A percentile compares a stretch with the other conserved stretches of the same genome.
These are phyloP conservation scores for Sporopachydermia cereana DNA, from an alignment of 1,139 yeast genomes.

Conservation along the genomic window DNA sequence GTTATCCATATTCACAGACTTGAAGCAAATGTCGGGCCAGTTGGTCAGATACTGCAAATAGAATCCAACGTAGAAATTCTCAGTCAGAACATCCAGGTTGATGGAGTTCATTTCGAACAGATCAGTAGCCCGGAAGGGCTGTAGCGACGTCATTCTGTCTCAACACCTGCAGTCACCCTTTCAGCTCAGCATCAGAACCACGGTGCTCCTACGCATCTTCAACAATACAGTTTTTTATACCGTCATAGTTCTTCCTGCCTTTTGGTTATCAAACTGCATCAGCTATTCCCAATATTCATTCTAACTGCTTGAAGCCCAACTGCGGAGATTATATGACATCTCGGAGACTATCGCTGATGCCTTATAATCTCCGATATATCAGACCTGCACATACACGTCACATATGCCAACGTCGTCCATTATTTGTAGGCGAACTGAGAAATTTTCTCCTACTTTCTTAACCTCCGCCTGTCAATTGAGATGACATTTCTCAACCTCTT, in stretches of 20 bases:
- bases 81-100: slow-evolving; percentile 81
- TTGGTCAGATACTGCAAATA: slow-evolving; percentile 70
- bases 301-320: too few species aligned
- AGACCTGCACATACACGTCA: not conserved
- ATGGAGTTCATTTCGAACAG: slow-evolving; percentile 59
- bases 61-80: slow-evolving; percentile 75
- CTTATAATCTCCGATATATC: not conserved
- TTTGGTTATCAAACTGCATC: too few species aligned
- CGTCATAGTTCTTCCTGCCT: too few species aligned
- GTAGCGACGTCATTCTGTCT: slow-evolving; percentile 81
- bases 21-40: slow-evolving; percentile 89
- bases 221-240: too few species aligned
- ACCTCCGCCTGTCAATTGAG: too few species aligned
- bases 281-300: too few species aligned
- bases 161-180: too few species aligned
- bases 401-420: not conserved
- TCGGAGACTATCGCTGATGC: too few species aligned
- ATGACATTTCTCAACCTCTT: too few species aligned
- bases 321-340: too few species aligned
- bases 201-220: too few species aligned
- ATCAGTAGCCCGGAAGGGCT: slow-evolving; percentile 82
- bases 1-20: slow-evolving; percentile 31
- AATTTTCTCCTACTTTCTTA: not conserved
- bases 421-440: not conserved
- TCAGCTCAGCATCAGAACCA: too few species aligned